These are phyloP conservation scores for Samsoniella hepiali DNA, from an alignment of 2,329 filamentous ascomycete genomes.

Conservation along the genomic window DNA sequence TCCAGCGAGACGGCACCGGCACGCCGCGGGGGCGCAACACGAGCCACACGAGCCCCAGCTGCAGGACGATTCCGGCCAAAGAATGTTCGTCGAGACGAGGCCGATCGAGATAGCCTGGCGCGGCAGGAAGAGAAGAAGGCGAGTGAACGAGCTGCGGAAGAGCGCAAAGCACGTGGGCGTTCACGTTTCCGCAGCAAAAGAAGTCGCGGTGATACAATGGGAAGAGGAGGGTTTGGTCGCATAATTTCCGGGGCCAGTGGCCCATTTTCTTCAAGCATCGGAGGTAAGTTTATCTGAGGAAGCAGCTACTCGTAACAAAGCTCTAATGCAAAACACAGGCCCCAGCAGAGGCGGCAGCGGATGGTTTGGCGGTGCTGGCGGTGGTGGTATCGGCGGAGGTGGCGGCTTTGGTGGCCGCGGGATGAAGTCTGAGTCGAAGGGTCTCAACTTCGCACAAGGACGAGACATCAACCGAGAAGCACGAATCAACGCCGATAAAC, in stretches of 20 bases:
- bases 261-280: slow-evolving; percentile 35
- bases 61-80: slow-evolving; percentile 45
- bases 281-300: neutral
- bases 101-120: slow-evolving; percentile 46
- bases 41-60: slow-evolving; percentile 35
- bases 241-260: slow-evolving; percentile 37
- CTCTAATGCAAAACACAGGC: slow-evolving; percentile 7
- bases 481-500: slow-evolving; percentile 55
- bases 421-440: slow-evolving; percentile 36
- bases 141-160: slow-evolving; percentile 38
- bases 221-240: slow-evolving; percentile 37
- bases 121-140: slow-evolving; percentile 43
- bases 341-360: slow-evolving; percentile 17
- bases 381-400: slow-evolving; percentile 25
- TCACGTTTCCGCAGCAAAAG: slow-evolving; percentile 41
- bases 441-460: slow-evolving; percentile 37
- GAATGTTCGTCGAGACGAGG: slow-evolving; percentile 48
- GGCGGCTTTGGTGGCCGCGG: slow-evolving; percentile 28
- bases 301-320: neutral
- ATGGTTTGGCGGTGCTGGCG: slow-evolving; percentile 29
- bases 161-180: slow-evolving; percentile 37
- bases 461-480: slow-evolving; percentile 37
- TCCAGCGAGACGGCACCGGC: slow-evolving; percentile 12
- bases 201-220: slow-evolving; percentile 45
- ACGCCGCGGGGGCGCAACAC: slow-evolving; percentile 24